Percentiles rank a stretch among this genome's conserved stretches.
phyloP scores from a whole-genome alignment of 164 flowering plant species.

The Sedum album region DNA sequence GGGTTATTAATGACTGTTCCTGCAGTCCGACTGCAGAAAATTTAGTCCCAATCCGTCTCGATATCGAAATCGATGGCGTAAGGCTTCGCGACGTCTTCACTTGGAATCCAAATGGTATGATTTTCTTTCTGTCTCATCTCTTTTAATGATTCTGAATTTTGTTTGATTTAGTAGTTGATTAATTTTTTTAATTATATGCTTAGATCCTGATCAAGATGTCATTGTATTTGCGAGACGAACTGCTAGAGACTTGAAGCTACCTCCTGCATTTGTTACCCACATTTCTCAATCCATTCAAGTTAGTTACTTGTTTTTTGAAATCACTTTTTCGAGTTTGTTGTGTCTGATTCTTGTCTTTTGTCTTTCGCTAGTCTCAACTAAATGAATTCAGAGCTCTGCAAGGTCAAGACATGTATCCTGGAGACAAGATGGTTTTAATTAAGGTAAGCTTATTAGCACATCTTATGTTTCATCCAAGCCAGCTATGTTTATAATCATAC shows the following conservation, averaged over 20 bases:
- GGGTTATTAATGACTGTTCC: not conserved
- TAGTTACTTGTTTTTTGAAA: slow-evolving; percentile 3
- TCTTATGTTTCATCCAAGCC: no score
- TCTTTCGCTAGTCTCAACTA: slow-evolving; percentile 55
- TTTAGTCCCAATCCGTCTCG: slow-evolving; percentile 77
- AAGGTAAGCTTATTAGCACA: slow-evolving; percentile 38
- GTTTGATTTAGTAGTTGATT: no score
- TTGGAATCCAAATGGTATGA: slow-evolving; percentile 67
- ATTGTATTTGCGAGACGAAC: slow-evolving; percentile 79
- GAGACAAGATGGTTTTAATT: slow-evolving; percentile 76
- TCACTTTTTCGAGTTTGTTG: no score
- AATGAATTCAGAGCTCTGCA: slow-evolving; percentile 76
- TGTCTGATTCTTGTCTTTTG: no score
- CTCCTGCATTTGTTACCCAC: slow-evolving; percentile 65
- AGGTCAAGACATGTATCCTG: slow-evolving; percentile 85
- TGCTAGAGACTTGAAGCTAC: slow-evolving; percentile 84
- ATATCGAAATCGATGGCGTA: slow-evolving; percentile 76
- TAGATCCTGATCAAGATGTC: slow-evolving; percentile 89
- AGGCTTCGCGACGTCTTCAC: slow-evolving; percentile 73
- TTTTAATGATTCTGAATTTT: no score
- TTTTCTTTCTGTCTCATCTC: not conserved
- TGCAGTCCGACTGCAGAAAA: slow-evolving; percentile 79
- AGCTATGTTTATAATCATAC: no score
- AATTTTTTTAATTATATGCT: not conserved
- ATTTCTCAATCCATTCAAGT: slow-evolving; percentile 92